phyloP scores from a whole-genome alignment of 768 basidiomycete genomes.

The Sutorius australiensis region DNA sequence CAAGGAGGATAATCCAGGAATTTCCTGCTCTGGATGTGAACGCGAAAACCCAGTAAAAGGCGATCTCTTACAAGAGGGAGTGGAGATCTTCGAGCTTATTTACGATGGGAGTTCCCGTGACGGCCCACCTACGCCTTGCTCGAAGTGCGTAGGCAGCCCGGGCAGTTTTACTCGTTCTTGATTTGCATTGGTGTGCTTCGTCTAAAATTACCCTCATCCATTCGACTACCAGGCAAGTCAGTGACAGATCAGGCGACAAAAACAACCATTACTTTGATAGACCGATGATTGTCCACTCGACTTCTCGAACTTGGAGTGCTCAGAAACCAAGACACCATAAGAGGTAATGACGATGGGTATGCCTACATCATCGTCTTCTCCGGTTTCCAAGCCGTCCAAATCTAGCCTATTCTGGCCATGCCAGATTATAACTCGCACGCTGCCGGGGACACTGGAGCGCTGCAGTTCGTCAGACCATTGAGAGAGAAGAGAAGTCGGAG shows the following conservation, averaged over 20 bases:
- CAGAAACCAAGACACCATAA: constrained; percentile 88
- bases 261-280: constrained; percentile 59
- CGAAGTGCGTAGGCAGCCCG: constrained; percentile 83
- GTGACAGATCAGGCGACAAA: neutral
- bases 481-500: constrained; percentile 84
- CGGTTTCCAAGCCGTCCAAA: constrained; percentile 57
- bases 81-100: constrained; percentile 91
- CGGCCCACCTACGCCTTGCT: constrained; percentile 82
- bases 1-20: constrained; percentile 77
- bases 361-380: constrained; percentile 45
- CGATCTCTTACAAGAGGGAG: constrained; percentile 67
- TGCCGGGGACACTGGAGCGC: constrained; percentile 71
- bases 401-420: constrained; percentile 85
- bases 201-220: constrained; percentile 86
- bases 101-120: constrained; percentile 94
- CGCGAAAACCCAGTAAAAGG: constrained; percentile 38
- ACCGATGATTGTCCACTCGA: constrained; percentile 50
- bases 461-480: constrained; percentile 95
- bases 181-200: constrained; percentile 95
- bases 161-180: constrained; percentile 80
- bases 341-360: constrained; percentile 87
- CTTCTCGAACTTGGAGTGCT: constrained; percentile 70
- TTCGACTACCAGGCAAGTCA: constrained; percentile 46
- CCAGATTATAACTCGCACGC: constrained; percentile 70
- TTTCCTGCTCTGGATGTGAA: constrained; percentile 44